Evolutionary conservation across 2,329 filamentous ascomycete species (phyloP), one percentile per base, ranked within the genome.

Genomic region (Emmonsia crescens): DNA sequence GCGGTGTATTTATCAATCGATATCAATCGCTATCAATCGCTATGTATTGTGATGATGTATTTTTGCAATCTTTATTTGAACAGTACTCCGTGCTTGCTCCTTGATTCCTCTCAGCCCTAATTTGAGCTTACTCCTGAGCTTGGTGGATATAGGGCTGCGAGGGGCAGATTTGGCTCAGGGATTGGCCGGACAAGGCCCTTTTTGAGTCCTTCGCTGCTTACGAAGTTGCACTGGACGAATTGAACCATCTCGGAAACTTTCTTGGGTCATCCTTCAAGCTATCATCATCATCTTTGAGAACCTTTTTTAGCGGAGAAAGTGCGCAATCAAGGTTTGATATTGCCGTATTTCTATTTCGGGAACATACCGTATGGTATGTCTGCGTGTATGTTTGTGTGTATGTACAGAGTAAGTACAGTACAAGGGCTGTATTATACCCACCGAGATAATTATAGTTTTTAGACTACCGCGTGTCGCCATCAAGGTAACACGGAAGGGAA

Each of bases 401-500:
- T 33, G 40, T 21, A 57, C 56, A 3, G 24, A 19, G 27, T 21
- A 33, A 46, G 9, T 57, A 51, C 48, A 48, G 44, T 8, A 57
- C 54, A 24, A 57, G 24, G 2, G 21, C 21, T 14, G 33, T 38
- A 57, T 33, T 21, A n/a, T 24, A 55, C 16, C n/a, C 5, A 24
- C 24, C 3, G 31, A 3, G 49, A 57, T 40, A 46, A 46, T 27
- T 57, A 44, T 57, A 57, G 56, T 57, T 57, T 42, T 57, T 46
- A 44, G 21, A 19, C n/a, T 57, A 42, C 54, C 54, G 24, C 36
- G 36, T 42, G 16, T 57, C 24, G 40, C 40, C 16, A 19, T 46
- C 24, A 36, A 57, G 40, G 56, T 57, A 57, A 57, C 56, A 57
- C 56, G 36, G 56, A 31, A 46, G 56, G n/a, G 56, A 31, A 57